Conservation (phyloP, 495 filamentous ascomycete genomes). For the Hypoxylon lenormandii region DNA sequence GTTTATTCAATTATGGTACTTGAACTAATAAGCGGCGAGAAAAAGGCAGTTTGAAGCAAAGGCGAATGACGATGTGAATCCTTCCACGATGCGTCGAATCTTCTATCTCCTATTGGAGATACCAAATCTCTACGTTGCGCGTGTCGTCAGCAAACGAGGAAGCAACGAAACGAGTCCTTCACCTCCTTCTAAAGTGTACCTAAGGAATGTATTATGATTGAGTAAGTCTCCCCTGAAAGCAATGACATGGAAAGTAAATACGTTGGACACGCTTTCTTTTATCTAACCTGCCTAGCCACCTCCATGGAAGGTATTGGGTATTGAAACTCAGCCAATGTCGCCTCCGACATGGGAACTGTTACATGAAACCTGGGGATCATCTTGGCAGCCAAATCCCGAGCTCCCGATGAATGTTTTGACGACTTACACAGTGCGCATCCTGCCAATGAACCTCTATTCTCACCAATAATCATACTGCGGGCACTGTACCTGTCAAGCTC, state of each 20-base stretch:
- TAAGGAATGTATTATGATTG: not conserved
- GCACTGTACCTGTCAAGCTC: no score
- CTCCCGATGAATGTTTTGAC: not conserved
- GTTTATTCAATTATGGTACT: no score
- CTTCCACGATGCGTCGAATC: no score
- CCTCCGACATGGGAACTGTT: conserved; percentile 23
- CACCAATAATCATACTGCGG: no score
- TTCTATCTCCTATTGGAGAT: no score
- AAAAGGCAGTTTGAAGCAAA: no score
- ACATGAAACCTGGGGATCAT: conserved; percentile 32
- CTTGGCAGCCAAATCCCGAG: conserved; percentile 18
- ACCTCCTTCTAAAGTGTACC: no score
- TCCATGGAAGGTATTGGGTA: not conserved
- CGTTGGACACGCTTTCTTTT: not conserved
- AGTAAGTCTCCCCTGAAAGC: not conserved
- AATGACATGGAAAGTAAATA: not conserved
- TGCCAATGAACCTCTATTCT: not conserved
- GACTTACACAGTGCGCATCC: not conserved
- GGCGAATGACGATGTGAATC: no score
- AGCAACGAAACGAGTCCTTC: no score
- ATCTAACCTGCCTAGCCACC: not conserved
- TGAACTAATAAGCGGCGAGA: no score
- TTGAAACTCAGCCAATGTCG: conserved; percentile 17
- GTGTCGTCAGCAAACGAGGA: no score
- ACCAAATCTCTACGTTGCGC: no score